phyloP scores from a whole-genome alignment of 139 green algal genomes.

The Picochlorum sp. region DNA sequence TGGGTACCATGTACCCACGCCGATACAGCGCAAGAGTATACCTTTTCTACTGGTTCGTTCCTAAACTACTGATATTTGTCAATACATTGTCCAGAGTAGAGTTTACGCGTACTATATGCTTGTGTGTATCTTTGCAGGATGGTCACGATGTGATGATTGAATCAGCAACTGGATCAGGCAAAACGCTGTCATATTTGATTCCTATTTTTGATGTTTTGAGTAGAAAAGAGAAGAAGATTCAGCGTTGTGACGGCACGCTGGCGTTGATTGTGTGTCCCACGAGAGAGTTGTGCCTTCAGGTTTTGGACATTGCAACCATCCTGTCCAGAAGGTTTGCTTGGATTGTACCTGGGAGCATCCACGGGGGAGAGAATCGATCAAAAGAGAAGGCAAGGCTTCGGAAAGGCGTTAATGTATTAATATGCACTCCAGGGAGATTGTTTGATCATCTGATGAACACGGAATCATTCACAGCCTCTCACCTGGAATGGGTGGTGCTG shows the following conservation, averaged over 20 bases:
- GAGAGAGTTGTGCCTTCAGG: slow-evolving; percentile 79
- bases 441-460: slow-evolving; percentile 92
- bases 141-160: slow-evolving; percentile 58
- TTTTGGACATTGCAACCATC: slow-evolving; percentile 29
- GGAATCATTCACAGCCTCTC: slow-evolving; percentile 36
- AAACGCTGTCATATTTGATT: slow-evolving; percentile 87
- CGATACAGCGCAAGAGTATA: slow-evolving; percentile 46
- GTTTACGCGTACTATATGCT: background rate
- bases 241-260: slow-evolving; percentile 56
- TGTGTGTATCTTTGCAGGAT: slow-evolving; percentile 26
- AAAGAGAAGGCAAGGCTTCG: slow-evolving; percentile 93
- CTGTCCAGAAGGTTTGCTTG: slow-evolving; percentile 39
- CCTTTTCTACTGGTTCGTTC: slow-evolving; percentile 37
- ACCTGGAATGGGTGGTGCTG: slow-evolving; percentile 79
- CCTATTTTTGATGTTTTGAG: slow-evolving; percentile 74
- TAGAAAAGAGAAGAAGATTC: slow-evolving; percentile 34
- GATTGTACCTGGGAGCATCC: slow-evolving; percentile 35
- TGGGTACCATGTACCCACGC: slow-evolving; percentile 53
- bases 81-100: background rate
- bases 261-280: slow-evolving; percentile 78
- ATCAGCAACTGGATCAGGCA: slow-evolving; percentile 75
- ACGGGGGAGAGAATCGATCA: slow-evolving; percentile 76
- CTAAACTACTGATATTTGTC: background rate
- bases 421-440: slow-evolving; percentile 80
- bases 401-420: slow-evolving; percentile 80